Conservation (phyloP, 139 green algal species). For the Zygnema cylindricum region DNA sequence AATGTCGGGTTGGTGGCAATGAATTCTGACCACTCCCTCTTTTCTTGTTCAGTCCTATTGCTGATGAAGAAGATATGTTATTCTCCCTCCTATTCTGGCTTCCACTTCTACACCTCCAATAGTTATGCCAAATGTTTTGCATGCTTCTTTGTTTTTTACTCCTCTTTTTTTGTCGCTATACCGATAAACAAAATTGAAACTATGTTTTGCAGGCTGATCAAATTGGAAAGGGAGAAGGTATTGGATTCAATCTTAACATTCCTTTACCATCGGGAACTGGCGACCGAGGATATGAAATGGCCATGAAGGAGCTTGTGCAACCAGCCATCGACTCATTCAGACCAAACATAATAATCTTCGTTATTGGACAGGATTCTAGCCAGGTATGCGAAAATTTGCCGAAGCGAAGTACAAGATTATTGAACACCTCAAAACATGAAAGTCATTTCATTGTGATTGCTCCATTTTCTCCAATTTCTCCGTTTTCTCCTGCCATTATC, state of each 20-base stretch:
- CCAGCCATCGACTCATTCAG: constrained; percentile 36
- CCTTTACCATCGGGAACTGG: constrained; percentile 34
- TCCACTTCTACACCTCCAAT: not conserved
- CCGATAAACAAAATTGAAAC: too few relatives aligned
- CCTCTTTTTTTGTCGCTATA: not conserved
- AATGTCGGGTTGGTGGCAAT: too few relatives aligned
- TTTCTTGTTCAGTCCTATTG: too few relatives aligned
- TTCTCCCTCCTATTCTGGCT: too few relatives aligned
- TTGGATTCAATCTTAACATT: constrained; percentile 44
- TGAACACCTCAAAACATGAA: too few relatives aligned
- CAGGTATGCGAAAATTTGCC: too few relatives aligned
- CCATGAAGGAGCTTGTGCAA: constrained; percentile 24
- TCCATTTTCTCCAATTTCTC: too few relatives aligned
- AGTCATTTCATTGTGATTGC: too few relatives aligned
- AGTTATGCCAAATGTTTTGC: not conserved
- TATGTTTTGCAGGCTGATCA: constrained; percentile 37
- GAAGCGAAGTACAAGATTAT: too few relatives aligned
- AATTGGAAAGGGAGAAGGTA: constrained; percentile 4
- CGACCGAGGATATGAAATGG: constrained; percentile 8
- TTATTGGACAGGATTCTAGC: constrained; percentile 34
- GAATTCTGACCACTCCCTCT: too few relatives aligned
- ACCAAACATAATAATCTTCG: constrained; percentile 14
- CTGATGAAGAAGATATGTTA: too few relatives aligned
- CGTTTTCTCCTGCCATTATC: too few relatives aligned
- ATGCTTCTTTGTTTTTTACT: not conserved